These are phyloP conservation scores for Cyberlindnera amylophila DNA, from an alignment of 805 yeast genomes.

Conservation along the genomic window DNA sequence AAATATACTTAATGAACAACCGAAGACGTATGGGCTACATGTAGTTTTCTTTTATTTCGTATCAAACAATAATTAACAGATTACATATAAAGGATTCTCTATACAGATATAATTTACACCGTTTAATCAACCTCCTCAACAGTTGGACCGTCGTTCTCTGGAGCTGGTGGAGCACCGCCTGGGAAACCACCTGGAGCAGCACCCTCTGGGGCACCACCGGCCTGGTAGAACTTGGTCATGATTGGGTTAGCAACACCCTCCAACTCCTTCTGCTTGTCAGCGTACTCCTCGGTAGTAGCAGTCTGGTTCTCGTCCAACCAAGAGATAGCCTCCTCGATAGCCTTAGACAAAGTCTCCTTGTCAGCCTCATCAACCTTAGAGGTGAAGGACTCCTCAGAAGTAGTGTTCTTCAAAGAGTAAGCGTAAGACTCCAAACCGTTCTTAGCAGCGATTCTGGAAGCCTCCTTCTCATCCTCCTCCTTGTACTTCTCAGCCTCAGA, in stretches of 20 bases:
- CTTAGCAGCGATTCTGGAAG: conserved; percentile 88
- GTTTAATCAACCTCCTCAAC: conserved; percentile 74
- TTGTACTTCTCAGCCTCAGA: conserved; percentile 96
- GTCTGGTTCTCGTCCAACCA: conserved; percentile 95
- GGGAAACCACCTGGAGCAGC: conserved; percentile 48
- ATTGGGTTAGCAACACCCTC: conserved; percentile 95
- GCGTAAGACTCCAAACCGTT: conserved; percentile 94
- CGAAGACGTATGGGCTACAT: too few species aligned
- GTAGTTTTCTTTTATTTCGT: too few species aligned
- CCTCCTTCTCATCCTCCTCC: conserved; percentile 95
- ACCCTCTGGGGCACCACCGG: conserved; percentile 78
- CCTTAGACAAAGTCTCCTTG: conserved; percentile 64
- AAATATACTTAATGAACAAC: too few species aligned
- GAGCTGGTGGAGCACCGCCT: conserved; percentile 50
- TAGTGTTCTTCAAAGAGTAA: conserved; percentile 84
- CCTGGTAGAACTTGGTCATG: conserved; percentile 95
- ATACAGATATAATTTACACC: not conserved
- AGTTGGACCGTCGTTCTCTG: conserved; percentile 56
- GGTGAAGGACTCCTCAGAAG: conserved; percentile 70
- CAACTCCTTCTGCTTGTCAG: conserved; percentile 92
- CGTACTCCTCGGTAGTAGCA: conserved; percentile 87
- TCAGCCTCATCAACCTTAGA: conserved; percentile 75
- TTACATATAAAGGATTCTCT: not conserved
- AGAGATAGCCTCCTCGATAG: conserved; percentile 77
- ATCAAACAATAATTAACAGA: too few species aligned